phyloP scores from a whole-genome alignment of 305 asterid genomes.

The Solanum hybrid region DNA sequence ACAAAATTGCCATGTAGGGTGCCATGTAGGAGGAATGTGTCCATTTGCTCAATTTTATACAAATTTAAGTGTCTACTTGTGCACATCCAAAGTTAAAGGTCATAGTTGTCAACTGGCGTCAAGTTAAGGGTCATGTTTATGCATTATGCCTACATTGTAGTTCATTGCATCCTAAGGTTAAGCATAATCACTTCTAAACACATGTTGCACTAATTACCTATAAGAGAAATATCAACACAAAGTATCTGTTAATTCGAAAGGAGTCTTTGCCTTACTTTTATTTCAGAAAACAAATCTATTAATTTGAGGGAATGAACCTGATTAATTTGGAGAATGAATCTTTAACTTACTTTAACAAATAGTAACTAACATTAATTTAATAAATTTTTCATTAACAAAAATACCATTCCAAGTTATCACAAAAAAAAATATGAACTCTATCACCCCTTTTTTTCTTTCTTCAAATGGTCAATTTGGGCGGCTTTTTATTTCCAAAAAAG shows the following conservation, averaged over 20 bases:
- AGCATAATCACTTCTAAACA: neutral
- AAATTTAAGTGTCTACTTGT: too few species aligned
- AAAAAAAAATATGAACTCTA: neutral
- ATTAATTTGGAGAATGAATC: neutral
- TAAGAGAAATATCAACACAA: neutral
- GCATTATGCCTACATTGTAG: neutral
- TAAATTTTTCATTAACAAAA: neutral
- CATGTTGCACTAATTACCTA: neutral
- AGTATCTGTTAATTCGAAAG: neutral
- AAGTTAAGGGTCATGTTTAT: too few species aligned
- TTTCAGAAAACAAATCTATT: neutral
- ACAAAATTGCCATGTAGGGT: too few species aligned
- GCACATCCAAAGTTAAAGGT: too few species aligned
- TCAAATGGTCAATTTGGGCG: conserved; percentile 52
- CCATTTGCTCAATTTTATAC: too few species aligned
- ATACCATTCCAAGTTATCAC: neutral
- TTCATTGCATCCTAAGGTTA: neutral
- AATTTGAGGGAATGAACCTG: neutral
- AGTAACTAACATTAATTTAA: neutral
- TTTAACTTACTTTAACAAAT: neutral
- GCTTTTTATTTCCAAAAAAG: conserved; percentile 21
- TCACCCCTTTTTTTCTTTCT: neutral
- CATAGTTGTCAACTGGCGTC: too few species aligned
- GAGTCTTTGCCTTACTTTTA: neutral
- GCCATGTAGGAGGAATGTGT: too few species aligned